Percentiles rank a stretch among this genome's conserved stretches.
These are phyloP conservation scores for Schizophyllum amplum DNA, from an alignment of 1,284 basidiomycete species.

Conservation along the genomic window DNA sequence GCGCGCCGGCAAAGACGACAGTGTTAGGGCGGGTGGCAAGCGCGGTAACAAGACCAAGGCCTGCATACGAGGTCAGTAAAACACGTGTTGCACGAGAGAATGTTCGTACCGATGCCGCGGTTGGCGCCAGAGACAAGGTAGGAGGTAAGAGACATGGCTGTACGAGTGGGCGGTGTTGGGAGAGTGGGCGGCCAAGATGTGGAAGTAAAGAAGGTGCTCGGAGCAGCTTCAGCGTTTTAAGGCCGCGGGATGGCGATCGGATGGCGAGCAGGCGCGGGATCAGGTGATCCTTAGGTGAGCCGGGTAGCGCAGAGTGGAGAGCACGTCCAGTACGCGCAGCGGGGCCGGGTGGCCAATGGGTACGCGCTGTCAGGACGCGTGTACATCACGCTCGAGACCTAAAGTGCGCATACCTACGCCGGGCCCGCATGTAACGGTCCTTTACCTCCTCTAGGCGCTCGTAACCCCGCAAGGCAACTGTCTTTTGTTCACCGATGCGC, in stretches of 20 bases:
- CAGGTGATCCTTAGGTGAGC: background rate
- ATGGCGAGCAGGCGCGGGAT: background rate
- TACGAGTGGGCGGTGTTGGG: background rate
- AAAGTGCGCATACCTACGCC: background rate
- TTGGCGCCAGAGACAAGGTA: constrained; percentile 10
- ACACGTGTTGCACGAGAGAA: background rate
- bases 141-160: background rate
- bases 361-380: too few relatives aligned
- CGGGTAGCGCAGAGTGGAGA: background rate
- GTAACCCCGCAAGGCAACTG: background rate
- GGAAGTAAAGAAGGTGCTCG: background rate
- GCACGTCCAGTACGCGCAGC: background rate
- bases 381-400: background rate
- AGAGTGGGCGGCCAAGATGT: background rate
- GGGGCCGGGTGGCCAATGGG: background rate
- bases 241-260: background rate
- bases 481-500: too few relatives aligned
- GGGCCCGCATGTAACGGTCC: background rate
- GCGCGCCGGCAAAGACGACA: constrained; percentile 1
- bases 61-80: background rate
- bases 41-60: background rate
- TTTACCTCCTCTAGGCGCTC: background rate
- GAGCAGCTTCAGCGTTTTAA: background rate
- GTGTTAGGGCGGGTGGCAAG: constrained; percentile 4
- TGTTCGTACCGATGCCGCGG: constrained; percentile 2